phyloP scores from a whole-genome alignment of 2,329 filamentous ascomycete genomes.

The Sphaerulina vaccinii region DNA sequence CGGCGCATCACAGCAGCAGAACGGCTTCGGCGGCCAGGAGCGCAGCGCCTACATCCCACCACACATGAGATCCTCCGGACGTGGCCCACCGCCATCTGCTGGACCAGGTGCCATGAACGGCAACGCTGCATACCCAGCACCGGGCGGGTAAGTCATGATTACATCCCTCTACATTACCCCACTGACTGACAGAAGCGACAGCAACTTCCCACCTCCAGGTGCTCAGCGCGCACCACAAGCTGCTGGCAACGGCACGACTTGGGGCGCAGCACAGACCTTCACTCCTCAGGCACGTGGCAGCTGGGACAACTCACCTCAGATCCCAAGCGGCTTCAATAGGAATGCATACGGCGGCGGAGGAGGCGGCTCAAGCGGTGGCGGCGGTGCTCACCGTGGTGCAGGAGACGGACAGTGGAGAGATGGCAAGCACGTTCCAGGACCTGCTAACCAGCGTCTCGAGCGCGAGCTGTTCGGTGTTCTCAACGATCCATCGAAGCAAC shows the following conservation, averaged over 20 bases:
- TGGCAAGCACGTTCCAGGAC: slow-evolving; percentile 91
- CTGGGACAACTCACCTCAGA: slow-evolving; percentile 42
- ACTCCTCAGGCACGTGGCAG: slow-evolving; percentile 44
- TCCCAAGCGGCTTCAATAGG: slow-evolving; percentile 55
- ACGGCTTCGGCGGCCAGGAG: slow-evolving; percentile 47
- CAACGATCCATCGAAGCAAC: slow-evolving; percentile 92
- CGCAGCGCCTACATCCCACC: slow-evolving; percentile 81
- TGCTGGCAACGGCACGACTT: slow-evolving; percentile 43
- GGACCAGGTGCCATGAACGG: slow-evolving; percentile 54
- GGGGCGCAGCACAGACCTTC: slow-evolving; percentile 57
- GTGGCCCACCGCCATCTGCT: slow-evolving; percentile 43
- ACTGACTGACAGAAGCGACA: slow-evolving; percentile 33
- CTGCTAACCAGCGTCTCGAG: slow-evolving; percentile 83
- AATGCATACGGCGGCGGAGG: slow-evolving; percentile 61
- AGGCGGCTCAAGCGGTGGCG: slow-evolving; percentile 50
- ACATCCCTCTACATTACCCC: not conserved
- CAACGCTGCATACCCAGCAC: slow-evolving; percentile 40
- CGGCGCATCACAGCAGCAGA: slow-evolving; percentile 41
- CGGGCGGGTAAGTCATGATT: slow-evolving; percentile 31
- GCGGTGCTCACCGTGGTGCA: slow-evolving; percentile 68
- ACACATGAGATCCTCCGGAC: slow-evolving; percentile 63
- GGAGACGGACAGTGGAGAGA: slow-evolving; percentile 96
- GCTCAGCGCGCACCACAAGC: slow-evolving; percentile 4
- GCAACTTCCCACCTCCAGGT: slow-evolving; percentile 43
- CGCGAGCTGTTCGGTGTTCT: slow-evolving; percentile 89